Evolutionary conservation across 2,329 filamentous ascomycete genomes (phyloP).

Genomic region (Lomentospora prolificans): DNA sequence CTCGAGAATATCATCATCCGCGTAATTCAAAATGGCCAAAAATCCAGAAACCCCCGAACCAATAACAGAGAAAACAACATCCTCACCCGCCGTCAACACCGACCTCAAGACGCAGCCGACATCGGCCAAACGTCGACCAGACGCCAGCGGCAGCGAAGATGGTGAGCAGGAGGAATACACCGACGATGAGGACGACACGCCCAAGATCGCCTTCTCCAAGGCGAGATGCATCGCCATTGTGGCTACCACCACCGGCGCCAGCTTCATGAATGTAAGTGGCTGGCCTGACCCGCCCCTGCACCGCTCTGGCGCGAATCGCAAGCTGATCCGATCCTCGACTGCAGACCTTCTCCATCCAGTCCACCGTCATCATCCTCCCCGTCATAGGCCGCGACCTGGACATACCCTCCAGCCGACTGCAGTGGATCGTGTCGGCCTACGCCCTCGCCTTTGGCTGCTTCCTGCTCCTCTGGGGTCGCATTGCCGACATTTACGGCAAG

Average conservation of each 20-base stretch:
- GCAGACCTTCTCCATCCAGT: constrained; percentile 47
- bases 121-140: neutral
- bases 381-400: constrained; percentile 45
- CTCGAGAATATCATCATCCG: too few relatives aligned
- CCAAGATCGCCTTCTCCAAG: constrained; percentile 29
- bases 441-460: constrained; percentile 59
- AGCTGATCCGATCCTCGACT: neutral
- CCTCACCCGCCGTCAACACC: neutral
- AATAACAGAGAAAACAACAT: neutral
- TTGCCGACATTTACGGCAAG: constrained; percentile 59
- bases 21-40: neutral
- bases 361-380: constrained; percentile 52
- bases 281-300: neutral
- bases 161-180: neutral
- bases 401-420: constrained; percentile 48
- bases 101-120: neutral
- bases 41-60: neutral
- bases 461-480: constrained; percentile 55
- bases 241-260: constrained; percentile 42
- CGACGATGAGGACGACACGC: neutral
- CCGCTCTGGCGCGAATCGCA: neutral
- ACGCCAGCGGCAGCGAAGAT: neutral
- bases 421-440: constrained; percentile 60
- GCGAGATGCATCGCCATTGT: constrained; percentile 45
- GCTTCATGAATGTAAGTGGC: constrained; percentile 40